A percentile compares a stretch with the other conserved stretches of the same genome.
phyloP scores from a whole-genome alignment of 441 rosid genomes.

The Corymbia citriodora region DNA sequence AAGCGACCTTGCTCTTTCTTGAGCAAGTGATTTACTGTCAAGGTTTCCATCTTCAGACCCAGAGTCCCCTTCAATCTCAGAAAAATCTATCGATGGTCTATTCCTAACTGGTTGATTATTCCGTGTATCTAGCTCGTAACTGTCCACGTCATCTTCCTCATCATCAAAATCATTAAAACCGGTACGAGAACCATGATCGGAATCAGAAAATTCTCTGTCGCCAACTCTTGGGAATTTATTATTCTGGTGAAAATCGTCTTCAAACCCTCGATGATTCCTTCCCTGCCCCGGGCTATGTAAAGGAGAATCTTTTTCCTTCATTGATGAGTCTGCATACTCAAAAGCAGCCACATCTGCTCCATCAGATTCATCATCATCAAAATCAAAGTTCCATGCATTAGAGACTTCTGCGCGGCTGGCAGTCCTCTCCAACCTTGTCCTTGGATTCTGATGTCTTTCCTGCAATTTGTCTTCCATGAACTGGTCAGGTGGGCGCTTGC shows the following conservation, averaged over 20 bases:
- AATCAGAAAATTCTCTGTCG: slow-evolving; percentile 40
- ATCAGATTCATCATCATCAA: slow-evolving; percentile 94
- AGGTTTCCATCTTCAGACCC: slow-evolving; percentile 34
- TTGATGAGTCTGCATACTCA: slow-evolving; percentile 70
- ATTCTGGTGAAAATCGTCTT: slow-evolving; percentile 26
- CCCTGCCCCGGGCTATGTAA: slow-evolving; percentile 11
- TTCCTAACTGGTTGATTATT: slow-evolving; percentile 25
- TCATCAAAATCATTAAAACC: slow-evolving; percentile 90
- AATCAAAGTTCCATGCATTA: slow-evolving; percentile 95
- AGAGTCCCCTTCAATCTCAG: slow-evolving; percentile 31
- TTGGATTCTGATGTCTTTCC: slow-evolving; percentile 37
- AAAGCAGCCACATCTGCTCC: slow-evolving; percentile 96
- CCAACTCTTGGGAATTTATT: slow-evolving; percentile 18
- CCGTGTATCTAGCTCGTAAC: slow-evolving; percentile 71
- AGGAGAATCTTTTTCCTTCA: slow-evolving; percentile 24
- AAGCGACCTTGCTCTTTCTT: slow-evolving; percentile 18
- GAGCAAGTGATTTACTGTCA: slow-evolving; percentile 13
- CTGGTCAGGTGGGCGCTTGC: slow-evolving; percentile 88
- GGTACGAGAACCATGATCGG: slow-evolving; percentile 27
- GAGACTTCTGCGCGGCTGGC: slow-evolving; percentile 51
- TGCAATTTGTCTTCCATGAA: slow-evolving; percentile 52
- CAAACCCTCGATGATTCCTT: slow-evolving; percentile 34
- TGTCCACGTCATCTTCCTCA: slow-evolving; percentile 73
- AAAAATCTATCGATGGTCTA: slow-evolving; percentile 27
- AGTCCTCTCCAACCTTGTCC: slow-evolving; percentile 34